These are phyloP conservation scores for Bauhinia variegata DNA, from an alignment of 306 rosid species.

Conservation along the genomic window DNA sequence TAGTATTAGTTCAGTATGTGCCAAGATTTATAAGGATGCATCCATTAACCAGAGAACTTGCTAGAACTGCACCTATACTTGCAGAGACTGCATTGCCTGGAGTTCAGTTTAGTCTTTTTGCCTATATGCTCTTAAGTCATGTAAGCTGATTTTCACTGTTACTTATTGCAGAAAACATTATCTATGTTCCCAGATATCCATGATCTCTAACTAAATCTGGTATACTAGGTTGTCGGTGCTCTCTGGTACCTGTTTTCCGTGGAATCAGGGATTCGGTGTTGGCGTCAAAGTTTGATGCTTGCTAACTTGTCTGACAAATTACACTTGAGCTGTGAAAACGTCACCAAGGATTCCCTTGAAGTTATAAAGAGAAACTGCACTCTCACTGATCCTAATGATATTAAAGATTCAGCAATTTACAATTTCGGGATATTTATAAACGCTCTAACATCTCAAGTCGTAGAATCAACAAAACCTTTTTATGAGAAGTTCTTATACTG, in stretches of 20 bases:
- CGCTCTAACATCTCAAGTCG: conserved; percentile 44
- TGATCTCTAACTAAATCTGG: not conserved
- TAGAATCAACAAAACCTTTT: conserved; percentile 27
- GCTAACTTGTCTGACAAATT: too few relatives aligned
- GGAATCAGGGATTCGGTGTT: conserved; percentile 47
- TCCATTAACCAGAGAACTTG: conserved; percentile 67
- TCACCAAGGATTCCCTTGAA: accelerated
- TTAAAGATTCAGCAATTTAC: conserved; percentile 17
- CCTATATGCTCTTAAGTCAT: conserved; percentile 84
- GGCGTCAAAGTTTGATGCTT: conserved; percentile 25
- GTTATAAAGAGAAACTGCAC: conserved; percentile 24
- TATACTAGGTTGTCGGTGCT: conserved; percentile 55
- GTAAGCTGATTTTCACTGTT: conserved; percentile 43
- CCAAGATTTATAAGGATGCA: conserved; percentile 56
- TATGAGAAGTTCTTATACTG: conserved; percentile 47
- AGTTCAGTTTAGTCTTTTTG: conserved; percentile 77
- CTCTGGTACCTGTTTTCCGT: conserved; percentile 55
- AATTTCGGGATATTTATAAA: conserved; percentile 53
- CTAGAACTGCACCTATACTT: conserved; percentile 65
- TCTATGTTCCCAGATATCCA: not conserved
- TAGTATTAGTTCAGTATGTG: conserved; percentile 58
- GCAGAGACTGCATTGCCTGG: conserved; percentile 76
- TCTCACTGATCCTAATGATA: conserved; percentile 25
- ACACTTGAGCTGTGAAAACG: conserved; percentile 23
- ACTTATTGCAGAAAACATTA: too few relatives aligned